phyloP scores from a whole-genome alignment of 192 early-diverging fungal genomes.

The Umbelopsis sp. region DNA sequence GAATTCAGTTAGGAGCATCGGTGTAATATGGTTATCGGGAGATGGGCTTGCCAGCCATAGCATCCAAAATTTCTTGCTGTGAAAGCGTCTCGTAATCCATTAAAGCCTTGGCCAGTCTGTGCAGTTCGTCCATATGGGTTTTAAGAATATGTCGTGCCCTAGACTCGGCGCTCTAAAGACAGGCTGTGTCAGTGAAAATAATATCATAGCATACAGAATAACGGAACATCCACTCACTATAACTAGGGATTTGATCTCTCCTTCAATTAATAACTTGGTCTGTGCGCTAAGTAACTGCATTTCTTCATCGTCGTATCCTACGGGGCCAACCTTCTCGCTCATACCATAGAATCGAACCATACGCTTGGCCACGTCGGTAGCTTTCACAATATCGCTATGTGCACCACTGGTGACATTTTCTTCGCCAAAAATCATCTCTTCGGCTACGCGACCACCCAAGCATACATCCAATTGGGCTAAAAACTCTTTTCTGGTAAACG shows the following conservation, averaged over 20 bases:
- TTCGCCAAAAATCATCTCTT: conserved; percentile 93
- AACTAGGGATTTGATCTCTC: conserved; percentile 79
- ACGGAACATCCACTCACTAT: conserved; percentile 50
- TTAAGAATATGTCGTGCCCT: conserved; percentile 75
- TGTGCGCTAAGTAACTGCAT: conserved; percentile 66
- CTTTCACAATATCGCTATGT: conserved; percentile 87
- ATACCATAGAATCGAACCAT: conserved; percentile 96
- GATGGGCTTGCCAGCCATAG: conserved; percentile 69
- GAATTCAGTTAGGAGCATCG: too few relatives aligned
- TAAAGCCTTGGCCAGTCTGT: conserved; percentile 89
- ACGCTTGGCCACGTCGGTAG: conserved; percentile 83
- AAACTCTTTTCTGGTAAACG: conserved; percentile 80
- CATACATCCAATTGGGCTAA: conserved; percentile 90
- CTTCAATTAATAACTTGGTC: conserved; percentile 84
- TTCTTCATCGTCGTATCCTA: conserved; percentile 78
- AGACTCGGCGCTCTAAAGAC: conserved; percentile 56
- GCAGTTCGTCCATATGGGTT: conserved; percentile 82
- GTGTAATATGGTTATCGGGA: conserved; percentile 34
- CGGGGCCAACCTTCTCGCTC: conserved; percentile 91
- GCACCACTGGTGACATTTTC: conserved; percentile 96
- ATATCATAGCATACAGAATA: conserved; percentile 17
- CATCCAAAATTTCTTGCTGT: conserved; percentile 81
- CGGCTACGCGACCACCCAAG: conserved; percentile 98
- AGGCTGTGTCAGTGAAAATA: not conserved
- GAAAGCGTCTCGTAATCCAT: conserved; percentile 94